Conservation (phyloP, 768 basidiomycete species). For the Strobilomyces echinocephalus region DNA sequence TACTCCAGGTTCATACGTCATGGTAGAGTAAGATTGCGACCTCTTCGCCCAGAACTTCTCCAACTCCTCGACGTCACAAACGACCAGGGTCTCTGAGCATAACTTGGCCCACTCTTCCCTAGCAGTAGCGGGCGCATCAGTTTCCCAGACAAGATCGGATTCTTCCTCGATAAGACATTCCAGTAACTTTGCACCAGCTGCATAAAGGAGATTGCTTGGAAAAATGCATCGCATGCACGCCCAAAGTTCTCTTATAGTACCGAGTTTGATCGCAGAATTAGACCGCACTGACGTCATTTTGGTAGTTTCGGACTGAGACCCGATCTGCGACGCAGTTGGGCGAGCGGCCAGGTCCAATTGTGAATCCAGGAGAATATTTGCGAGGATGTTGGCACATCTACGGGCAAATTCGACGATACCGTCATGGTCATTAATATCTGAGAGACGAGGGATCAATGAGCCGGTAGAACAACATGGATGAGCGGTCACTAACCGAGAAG, state of each 20-base stretch:
- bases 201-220: conserved; percentile 37
- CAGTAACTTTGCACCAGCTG: conserved; percentile 45
- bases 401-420: conserved; percentile 37
- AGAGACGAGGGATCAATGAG: conserved; percentile 6
- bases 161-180: conserved; percentile 46
- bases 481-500: conserved; percentile 49
- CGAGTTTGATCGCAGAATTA: conserved; percentile 53
- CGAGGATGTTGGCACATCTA: conserved; percentile 40
- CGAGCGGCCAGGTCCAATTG: conserved; percentile 38
- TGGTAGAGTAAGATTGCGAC: conserved; percentile 17
- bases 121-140: conserved; percentile 41
- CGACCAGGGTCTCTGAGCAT: conserved; percentile 49
- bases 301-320: conserved; percentile 6
- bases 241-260: conserved; percentile 59
- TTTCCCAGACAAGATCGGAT: conserved; percentile 39
- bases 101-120: conserved; percentile 55
- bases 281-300: conserved; percentile 16
- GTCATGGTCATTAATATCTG: conserved; percentile 43
- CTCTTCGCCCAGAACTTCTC: conserved; percentile 47
- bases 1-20: conserved; percentile 37
- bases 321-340: conserved; percentile 9
- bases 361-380: conserved; percentile 44
- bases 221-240: conserved; percentile 38
- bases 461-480: neutral
- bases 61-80: conserved; percentile 45